Evolutionary conservation across 2,329 filamentous ascomycete species (phyloP).

Genomic region (Malbranchea cinnamomea): DNA sequence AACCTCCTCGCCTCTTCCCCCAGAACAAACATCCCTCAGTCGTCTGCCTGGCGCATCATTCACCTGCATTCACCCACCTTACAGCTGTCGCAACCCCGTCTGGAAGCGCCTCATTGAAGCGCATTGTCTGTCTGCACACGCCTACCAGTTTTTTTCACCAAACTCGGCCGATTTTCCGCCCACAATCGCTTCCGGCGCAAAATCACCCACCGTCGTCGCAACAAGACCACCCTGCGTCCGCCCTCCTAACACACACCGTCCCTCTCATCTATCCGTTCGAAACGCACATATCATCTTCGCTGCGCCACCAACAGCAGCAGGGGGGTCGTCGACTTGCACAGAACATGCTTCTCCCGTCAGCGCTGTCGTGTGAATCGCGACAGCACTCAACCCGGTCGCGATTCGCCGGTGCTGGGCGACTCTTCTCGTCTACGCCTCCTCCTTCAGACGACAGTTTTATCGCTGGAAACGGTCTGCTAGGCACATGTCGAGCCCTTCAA

Average conservation of each 20-base stretch:
- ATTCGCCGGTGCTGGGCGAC: conserved; percentile 21
- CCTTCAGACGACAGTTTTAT: conserved; percentile 21
- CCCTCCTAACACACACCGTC: conserved; percentile 6
- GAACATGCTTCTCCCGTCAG: conserved; percentile 32
- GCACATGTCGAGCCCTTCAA: conserved; percentile 29
- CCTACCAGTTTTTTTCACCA: conserved; percentile 2
- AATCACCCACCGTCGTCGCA: conserved; percentile 1
- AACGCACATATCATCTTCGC: background rate
- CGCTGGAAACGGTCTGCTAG: conserved; percentile 24
- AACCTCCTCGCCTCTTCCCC: conserved; percentile 4
- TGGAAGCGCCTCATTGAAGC: conserved; percentile 4
- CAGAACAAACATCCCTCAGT: conserved; percentile 1
- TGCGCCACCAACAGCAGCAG: background rate
- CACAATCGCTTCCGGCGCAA: conserved; percentile 8
- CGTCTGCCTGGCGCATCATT: background rate
- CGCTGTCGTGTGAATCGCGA: conserved; percentile 29
- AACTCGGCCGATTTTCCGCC: conserved; percentile 2
- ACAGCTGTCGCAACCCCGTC: conserved; percentile 8
- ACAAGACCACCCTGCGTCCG: background rate
- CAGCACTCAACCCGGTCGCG: conserved; percentile 19
- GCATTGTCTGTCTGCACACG: conserved; percentile 2
- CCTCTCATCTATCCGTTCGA: background rate
- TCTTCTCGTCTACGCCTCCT: conserved; percentile 24
- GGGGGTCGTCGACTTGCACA: no score
- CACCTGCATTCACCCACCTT: background rate